Evolutionary conservation across 192 early-diverging fungal genomes (phyloP).

Genomic region (Coemansia sp.): DNA sequence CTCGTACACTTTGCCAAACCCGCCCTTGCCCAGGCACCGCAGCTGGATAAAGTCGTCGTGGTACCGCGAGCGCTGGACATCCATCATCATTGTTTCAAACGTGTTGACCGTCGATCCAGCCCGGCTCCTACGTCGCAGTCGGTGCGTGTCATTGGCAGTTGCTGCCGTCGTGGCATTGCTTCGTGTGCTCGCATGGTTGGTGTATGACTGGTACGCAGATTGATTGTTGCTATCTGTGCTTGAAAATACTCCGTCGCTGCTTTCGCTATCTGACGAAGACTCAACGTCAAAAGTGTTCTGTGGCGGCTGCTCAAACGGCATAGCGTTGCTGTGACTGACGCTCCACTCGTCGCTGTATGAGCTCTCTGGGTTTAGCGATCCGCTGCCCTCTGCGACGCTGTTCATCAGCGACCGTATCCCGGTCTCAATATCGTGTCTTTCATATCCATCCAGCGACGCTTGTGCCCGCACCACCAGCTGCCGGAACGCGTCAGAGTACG

Average conservation of each 20-base stretch:
- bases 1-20: conserved; percentile 84
- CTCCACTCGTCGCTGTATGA: conserved; percentile 19
- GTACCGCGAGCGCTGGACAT: conserved; percentile 61
- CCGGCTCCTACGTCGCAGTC: conserved; percentile 3
- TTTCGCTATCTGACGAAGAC: not conserved
- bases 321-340: not conserved
- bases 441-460: conserved; percentile 47
- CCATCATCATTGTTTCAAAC: conserved; percentile 45
- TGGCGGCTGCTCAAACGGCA: not conserved
- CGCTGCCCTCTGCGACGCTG: conserved; percentile 26
- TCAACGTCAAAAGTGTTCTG: not conserved
- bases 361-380: conserved; percentile 14
- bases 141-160: not conserved
- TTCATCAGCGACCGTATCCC: conserved; percentile 38
- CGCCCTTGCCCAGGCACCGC: conserved; percentile 78
- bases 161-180: conserved; percentile 3
- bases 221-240: not conserved
- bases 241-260: not conserved
- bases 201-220: not conserved
- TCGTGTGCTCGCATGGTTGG: not conserved
- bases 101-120: conserved; percentile 10
- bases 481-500: conserved; percentile 82
- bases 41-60: conserved; percentile 81
- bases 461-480: conserved; percentile 80
- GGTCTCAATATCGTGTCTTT: conserved; percentile 51